Base-by-base conservation (phyloP, 164 flowering plant genomes). In the Akebia trifoliata region DNA sequence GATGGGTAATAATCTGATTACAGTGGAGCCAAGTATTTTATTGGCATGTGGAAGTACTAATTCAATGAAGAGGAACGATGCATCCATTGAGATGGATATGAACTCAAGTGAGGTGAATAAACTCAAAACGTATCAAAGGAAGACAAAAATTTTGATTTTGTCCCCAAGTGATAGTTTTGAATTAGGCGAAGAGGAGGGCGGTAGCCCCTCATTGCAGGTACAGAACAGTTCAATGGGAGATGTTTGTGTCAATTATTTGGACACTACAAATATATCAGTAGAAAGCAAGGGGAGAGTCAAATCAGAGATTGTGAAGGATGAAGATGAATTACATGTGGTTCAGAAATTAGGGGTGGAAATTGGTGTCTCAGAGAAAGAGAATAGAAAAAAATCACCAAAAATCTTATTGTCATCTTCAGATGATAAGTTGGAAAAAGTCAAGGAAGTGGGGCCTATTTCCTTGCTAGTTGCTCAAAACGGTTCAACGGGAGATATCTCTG, bases 1-100 rank as follows among this genome's bases (percentile, higher is more conserved):
- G n/a, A 40, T 26, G 29, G 4, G 12, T 32, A 40, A 29, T 15
- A 30, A 25, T 20, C 47, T 38, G 50, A 42, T 14, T 4, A 6
- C 28, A 12, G 49, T 12, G 22, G 29, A 50, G 21, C 14, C 17
- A 17, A 49, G 55, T 12, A 38, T 15, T 39, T 44, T 4, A 6
- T 32, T 30, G n/a, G 15, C 36, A 4, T 5, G 30, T 54, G 45
- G n/a, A n/a, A n/a, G 7, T 34, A 8, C 18, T 28, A 45, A 39
- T 62, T 45, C 59, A 8, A 56, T 49, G 11, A 37, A 21, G 43
- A 51, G 49, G 26, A 21, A 44, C 9, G 59, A 50, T 24, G 17
- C 4, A 3, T 18, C n/a, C 6, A 1, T 10, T 53, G 47, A 4
- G 24, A 40, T 15, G 25, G 34, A 54, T 31, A 12, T 10, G 20